These are phyloP conservation scores for Candida suzukii DNA, from an alignment of 805 yeast genomes.

Conservation along the genomic window DNA sequence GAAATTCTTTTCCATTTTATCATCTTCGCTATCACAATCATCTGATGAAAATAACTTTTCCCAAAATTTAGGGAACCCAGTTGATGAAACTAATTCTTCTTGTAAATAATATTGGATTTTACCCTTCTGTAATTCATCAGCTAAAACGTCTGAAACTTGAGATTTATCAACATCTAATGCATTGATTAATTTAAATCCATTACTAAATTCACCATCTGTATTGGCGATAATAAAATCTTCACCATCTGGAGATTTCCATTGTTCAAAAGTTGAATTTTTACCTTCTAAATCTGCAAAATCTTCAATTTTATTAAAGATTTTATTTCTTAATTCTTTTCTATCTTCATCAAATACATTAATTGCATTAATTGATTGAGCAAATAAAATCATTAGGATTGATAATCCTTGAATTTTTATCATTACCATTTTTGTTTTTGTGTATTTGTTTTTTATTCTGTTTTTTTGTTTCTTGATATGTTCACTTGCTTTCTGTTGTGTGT, in stretches of 20 bases:
- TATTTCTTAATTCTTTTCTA: neutral
- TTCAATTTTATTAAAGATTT: neutral
- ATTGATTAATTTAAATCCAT: slow-evolving; percentile 1
- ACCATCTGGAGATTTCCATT: slow-evolving; percentile 21
- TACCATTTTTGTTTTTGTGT: too few species aligned
- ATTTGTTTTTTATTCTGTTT: too few species aligned
- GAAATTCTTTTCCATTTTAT: slow-evolving; percentile 8
- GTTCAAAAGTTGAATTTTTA: slow-evolving; percentile 8
- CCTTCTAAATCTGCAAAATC: neutral
- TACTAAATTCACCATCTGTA: neutral
- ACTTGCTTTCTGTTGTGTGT: too few species aligned
- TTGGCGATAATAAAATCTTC: slow-evolving; percentile 18
- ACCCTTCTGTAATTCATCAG: neutral
- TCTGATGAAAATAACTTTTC: slow-evolving; percentile 6
- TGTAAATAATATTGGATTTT: slow-evolving; percentile 8
- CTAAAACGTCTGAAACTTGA: neutral
- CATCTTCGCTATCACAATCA: slow-evolving; percentile 5
- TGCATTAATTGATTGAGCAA: neutral
- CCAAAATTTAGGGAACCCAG: slow-evolving; percentile 24
- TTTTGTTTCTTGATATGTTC: too few species aligned
- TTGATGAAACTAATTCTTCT: slow-evolving; percentile 16
- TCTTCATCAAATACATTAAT: neutral
- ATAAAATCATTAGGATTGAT: neutral
- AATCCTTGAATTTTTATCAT: too few species aligned
- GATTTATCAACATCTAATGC: neutral